A percentile compares a stretch with the other conserved stretches of the same genome.
Evolutionary conservation across 2,329 filamentous ascomycete species (phyloP).

Genomic region (Zasmidium citrigriseum): DNA sequence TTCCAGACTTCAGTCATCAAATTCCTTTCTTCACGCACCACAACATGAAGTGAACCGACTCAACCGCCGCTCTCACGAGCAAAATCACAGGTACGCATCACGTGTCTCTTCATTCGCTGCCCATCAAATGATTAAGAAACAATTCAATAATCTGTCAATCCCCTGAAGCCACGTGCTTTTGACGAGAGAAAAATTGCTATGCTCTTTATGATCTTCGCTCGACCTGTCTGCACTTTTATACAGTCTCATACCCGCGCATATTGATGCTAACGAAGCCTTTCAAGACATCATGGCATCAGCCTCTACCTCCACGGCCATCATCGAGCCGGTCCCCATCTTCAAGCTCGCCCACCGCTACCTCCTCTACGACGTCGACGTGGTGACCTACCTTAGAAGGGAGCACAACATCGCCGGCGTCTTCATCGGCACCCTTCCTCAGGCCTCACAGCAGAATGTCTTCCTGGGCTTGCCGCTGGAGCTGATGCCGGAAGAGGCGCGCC

Average conservation of each 20-base stretch:
- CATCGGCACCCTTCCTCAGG: slow-evolving; percentile 84
- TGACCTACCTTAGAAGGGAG: slow-evolving; percentile 73
- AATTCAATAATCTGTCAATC: slow-evolving; percentile 76
- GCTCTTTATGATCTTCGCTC: slow-evolving; percentile 39
- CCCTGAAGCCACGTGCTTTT: slow-evolving; percentile 64
- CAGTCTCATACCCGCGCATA: no score
- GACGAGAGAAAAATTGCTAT: slow-evolving; percentile 55
- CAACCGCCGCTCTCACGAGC: slow-evolving; percentile 9
- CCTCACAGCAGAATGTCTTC: slow-evolving; percentile 93
- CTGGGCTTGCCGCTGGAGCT: slow-evolving; percentile 85
- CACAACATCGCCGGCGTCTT: slow-evolving; percentile 85
- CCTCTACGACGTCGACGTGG: slow-evolving; percentile 82
- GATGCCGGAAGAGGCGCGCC: slow-evolving; percentile 82
- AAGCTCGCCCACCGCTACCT: slow-evolving; percentile 79
- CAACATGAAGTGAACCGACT: slow-evolving; percentile 12
- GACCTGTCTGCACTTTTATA: no score
- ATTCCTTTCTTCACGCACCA: no score
- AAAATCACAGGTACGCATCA: slow-evolving; percentile 11
- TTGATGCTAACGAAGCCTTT: neutral
- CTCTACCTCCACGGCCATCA: slow-evolving; percentile 38
- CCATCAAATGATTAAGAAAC: slow-evolving; percentile 62
- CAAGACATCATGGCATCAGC: slow-evolving; percentile 22
- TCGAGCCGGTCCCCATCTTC: slow-evolving; percentile 74
- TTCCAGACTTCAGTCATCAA: neutral
- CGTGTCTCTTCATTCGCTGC: neutral